Evolutionary conservation across 2,329 filamentous ascomycete genomes (phyloP).

Genomic region (Aspergillus sp.): DNA sequence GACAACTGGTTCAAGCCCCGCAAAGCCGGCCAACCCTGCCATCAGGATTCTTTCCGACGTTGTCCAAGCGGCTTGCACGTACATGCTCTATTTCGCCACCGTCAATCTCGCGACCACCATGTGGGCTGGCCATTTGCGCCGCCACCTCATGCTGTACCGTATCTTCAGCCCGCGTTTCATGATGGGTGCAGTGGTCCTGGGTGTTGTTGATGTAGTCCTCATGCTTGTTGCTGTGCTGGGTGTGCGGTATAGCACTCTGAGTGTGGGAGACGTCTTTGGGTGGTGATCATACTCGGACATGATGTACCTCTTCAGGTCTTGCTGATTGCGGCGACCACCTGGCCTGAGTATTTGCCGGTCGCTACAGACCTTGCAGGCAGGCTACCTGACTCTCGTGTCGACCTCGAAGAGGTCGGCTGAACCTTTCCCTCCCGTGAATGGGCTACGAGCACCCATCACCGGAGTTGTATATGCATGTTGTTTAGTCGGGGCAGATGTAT

Average conservation of each 20-base stretch:
- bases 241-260: slow-evolving; percentile 70
- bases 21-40: slow-evolving; percentile 25
- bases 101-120: slow-evolving; percentile 82
- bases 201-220: slow-evolving; percentile 74
- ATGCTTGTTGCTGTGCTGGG: slow-evolving; percentile 71
- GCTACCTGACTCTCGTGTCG: neutral
- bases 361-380: neutral
- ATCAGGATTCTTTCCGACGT: slow-evolving; percentile 62
- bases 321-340: neutral
- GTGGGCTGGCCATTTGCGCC: slow-evolving; percentile 82
- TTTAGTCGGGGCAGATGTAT: neutral
- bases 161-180: slow-evolving; percentile 92
- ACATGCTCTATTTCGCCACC: slow-evolving; percentile 77
- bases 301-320: neutral
- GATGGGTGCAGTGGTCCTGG: slow-evolving; percentile 68
- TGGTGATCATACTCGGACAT: slow-evolving; percentile 48
- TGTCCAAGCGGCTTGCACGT: slow-evolving; percentile 68
- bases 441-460: neutral
- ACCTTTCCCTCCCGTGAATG: neutral
- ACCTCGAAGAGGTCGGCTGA: neutral
- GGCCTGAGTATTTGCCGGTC: neutral
- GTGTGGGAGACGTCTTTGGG: slow-evolving; percentile 85
- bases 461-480: neutral
- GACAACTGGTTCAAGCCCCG: slow-evolving; percentile 7
- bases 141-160: slow-evolving; percentile 94